Evolutionary conservation across 202 grass and related monocot species (phyloP), one percentile per base, ranked within the genome.

Genomic region (Carex sylvatica): DNA sequence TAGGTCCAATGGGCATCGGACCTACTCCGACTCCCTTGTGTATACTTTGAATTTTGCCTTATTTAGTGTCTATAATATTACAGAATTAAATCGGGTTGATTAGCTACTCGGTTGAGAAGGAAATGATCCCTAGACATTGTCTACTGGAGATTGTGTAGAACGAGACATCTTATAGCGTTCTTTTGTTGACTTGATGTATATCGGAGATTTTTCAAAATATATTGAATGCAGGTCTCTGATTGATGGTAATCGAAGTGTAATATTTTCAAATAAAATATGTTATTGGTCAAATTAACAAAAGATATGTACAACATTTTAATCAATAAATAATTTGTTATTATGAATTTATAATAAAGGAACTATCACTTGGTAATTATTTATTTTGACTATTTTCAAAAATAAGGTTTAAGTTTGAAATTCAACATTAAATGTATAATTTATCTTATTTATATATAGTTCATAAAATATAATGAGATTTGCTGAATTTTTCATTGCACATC

Each of bases 1-100:
- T n/a, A n/a, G n/a, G n/a, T n/a, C n/a, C n/a, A n/a, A n/a, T n/a
- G n/a, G n/a, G n/a, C n/a, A n/a, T n/a, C n/a, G n/a, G n/a, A n/a
- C n/a, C n/a, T n/a, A n/a, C n/a, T n/a, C n/a, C n/a, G n/a, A n/a
- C n/a, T n/a, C n/a, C n/a, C n/a, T n/a, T n/a, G 69, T 68, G 42
- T 82, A 66, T 20, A 19, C 49, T 66, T 67, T 68, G 64, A 68
- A 69, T 82, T 62, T 47, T 31, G 10, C 8, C 20, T 35, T 78
- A 9, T 82, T 82, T 31, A 65, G 40, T 80, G 35, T 80, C 19
- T 44, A 4, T 46, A 80, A 44, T 62, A 80, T 64, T 12, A 20
- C 3, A 28, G 9, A 80, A 80, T 80, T 82, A 31, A 81, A 82
- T 82, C 22, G 42, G 31, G 10, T 56, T 52, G 72, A 76, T 76